Evolutionary conservation across 2,329 filamentous ascomycete genomes (phyloP).

Genomic region (Beauveria sp.): DNA sequence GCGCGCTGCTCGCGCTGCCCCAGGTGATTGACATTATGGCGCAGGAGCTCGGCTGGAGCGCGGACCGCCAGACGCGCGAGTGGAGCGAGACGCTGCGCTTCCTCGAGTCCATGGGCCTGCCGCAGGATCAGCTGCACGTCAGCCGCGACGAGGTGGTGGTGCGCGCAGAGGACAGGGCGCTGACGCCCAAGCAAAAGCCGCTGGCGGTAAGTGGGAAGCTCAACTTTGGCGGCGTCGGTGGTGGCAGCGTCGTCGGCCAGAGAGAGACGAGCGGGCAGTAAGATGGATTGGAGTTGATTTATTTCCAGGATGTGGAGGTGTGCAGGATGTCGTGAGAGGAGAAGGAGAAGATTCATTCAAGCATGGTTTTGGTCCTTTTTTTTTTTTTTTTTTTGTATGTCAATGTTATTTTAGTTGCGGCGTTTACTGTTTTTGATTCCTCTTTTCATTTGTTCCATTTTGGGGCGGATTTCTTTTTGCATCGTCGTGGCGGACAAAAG

Average conservation of each 20-base stretch:
- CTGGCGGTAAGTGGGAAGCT: constrained; percentile 7
- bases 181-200: constrained; percentile 3
- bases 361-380: background rate
- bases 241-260: constrained; percentile 3
- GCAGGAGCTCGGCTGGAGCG: constrained; percentile 59
- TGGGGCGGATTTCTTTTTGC: background rate
- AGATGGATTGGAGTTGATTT: too few relatives aligned
- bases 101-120: constrained; percentile 38
- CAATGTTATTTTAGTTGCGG: background rate
- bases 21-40: constrained; percentile 65
- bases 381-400: background rate
- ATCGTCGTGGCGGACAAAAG: background rate
- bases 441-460: background rate
- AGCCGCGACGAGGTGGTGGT: constrained; percentile 22
- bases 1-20: constrained; percentile 61
- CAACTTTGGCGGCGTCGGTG: background rate
- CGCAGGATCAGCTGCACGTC: constrained; percentile 13
- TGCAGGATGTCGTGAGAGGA: background rate
- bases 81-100: constrained; percentile 46
- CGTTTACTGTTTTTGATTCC: background rate
- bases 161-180: background rate
- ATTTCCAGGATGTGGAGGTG: too few relatives aligned
- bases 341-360: background rate
- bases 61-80: constrained; percentile 45
- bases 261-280: background rate